phyloP scores from a whole-genome alignment of 2,329 filamentous ascomycete genomes.

The Clathrospora elynae region DNA sequence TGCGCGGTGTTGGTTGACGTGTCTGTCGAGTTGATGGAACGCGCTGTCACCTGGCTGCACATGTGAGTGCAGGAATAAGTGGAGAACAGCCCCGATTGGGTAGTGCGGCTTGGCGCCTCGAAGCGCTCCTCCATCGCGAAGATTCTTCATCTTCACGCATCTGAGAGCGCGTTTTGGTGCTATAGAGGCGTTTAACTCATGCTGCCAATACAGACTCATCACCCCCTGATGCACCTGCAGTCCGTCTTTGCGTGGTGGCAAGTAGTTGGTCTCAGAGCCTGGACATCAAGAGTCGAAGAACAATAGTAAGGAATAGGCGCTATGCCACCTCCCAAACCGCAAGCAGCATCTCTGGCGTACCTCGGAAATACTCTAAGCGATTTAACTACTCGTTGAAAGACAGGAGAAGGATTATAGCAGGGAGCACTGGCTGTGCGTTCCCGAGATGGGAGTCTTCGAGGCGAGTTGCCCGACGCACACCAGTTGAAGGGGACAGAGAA shows the following conservation, averaged over 20 bases:
- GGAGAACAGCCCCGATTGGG: conserved; percentile 9
- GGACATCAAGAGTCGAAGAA: conserved; percentile 30
- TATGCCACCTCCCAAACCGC: conserved; percentile 17
- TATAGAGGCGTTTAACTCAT: too few relatives aligned
- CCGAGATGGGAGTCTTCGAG: not conserved
- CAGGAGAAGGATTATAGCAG: conserved; percentile 10
- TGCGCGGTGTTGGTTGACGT: conserved; percentile 17
- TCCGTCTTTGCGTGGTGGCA: conserved; percentile 2
- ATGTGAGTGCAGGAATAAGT: conserved; percentile 21
- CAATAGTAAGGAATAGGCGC: conserved; percentile 43
- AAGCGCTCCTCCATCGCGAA: too few relatives aligned
- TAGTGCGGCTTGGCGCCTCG: too few relatives aligned
- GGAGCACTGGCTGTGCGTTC: conserved; percentile 16
- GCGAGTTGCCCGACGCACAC: conserved; percentile 4
- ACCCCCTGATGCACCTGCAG: not conserved
- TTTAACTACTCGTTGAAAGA: conserved; percentile 16
- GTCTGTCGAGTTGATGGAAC: conserved; percentile 21
- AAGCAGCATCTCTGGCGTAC: conserved; percentile 14
- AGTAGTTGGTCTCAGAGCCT: conserved; percentile 21
- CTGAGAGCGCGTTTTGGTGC: too few relatives aligned
- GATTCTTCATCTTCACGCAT: too few relatives aligned
- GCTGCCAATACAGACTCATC: not conserved
- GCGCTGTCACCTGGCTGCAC: conserved; percentile 24
- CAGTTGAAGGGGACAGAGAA: conserved; percentile 21
- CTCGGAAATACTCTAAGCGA: conserved; percentile 2